Evolutionary conservation across 2,329 filamentous ascomycete genomes (phyloP), one percentile per base, ranked within the genome.

Genomic region (Cladosporium velox): DNA sequence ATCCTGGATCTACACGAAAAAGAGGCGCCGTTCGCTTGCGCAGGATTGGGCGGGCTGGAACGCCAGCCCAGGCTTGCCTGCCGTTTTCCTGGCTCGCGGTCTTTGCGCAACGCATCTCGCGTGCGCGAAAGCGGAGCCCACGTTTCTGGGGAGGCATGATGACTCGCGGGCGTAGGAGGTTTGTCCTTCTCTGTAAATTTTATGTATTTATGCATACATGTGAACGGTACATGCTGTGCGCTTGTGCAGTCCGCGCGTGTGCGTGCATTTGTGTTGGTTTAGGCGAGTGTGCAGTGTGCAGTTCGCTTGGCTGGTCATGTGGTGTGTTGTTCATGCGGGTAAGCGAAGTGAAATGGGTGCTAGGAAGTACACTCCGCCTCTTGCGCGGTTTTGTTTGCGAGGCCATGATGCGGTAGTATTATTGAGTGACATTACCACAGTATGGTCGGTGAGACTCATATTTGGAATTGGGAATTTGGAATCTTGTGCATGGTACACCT

Each of bases 271-370:
- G 32, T 58, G 57, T 59, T 59, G 38, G 24, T 59, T 47, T 47
- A 44, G 57, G 35, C 57, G 57, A 41, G 57, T n/a, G 21, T 58
- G 55, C 55, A 58, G 18, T 21, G 34, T 58, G 55, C 55, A 58
- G 18, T 21, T 59, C 57, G 52, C 52, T 58, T 58, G 30, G 38
- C 57, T 44, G 57, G 57, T 59, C 57, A 59, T 24, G 57, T 59
- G 57, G n/a, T 41, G 10, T 18, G 38, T 47, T 32, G 57, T 41
- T 59, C 6, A 59, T 47, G 57, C 57, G 57, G 38, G 57, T 59
- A 44, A 32, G 57, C 57, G 38, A 47, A 35, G 55, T 41, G 34
- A 21, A 38, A 24, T 18, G 34, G 55, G 34, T 58, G 55, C 55
- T 54, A 32, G 24, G 24, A 18, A 47, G 10, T 47, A 21, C n/a